These are phyloP conservation scores for Arabidopsis arenosa DNA, from an alignment of 345 rosid genomes.

Conservation along the genomic window DNA sequence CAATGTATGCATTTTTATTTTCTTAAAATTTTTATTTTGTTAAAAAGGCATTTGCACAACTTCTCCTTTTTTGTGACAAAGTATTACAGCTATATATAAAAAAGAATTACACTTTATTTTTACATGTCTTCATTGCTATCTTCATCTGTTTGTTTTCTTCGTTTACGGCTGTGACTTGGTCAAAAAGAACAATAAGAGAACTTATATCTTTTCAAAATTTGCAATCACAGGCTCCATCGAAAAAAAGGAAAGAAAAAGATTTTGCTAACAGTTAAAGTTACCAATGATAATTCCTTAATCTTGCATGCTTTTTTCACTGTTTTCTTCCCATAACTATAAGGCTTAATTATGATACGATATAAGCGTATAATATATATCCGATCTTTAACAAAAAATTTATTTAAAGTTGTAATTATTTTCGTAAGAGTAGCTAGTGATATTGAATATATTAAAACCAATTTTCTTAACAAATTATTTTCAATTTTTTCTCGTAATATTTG, in stretches of 20 bases:
- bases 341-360: background rate
- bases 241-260: constrained; percentile 32
- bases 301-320: constrained; percentile 23
- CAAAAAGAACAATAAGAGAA: constrained; percentile 12
- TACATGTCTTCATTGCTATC: constrained; percentile 20
- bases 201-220: constrained; percentile 22
- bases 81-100: background rate
- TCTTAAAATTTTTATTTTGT: too few species aligned
- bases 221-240: constrained; percentile 29
- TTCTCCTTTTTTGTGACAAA: background rate
- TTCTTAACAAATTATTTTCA: background rate
- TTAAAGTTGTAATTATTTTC: background rate
- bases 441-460: background rate
- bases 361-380: background rate
- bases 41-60: background rate
- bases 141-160: constrained; percentile 14
- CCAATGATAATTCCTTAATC: constrained; percentile 24
- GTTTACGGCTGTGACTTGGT: constrained; percentile 37
- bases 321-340: constrained; percentile 8
- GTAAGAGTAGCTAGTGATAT: constrained; percentile 2
- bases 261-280: constrained; percentile 37
- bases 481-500: background rate
- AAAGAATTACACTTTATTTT: background rate
- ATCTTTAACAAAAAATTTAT: background rate
- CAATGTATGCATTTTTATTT: background rate